phyloP scores from a whole-genome alignment of 495 filamentous ascomycete species.

The Platismatia glauca region DNA sequence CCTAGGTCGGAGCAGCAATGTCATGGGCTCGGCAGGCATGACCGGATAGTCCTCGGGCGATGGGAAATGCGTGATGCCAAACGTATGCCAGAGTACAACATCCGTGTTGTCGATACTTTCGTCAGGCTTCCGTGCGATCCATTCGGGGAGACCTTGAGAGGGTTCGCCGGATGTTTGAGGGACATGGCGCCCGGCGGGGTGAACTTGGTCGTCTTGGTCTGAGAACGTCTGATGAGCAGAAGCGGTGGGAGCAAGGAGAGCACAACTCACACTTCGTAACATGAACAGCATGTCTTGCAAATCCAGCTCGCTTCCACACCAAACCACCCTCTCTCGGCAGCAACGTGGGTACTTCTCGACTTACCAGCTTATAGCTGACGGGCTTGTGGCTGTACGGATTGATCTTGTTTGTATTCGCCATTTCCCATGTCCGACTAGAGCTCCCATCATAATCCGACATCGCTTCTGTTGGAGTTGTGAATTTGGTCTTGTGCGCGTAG shows the following conservation, averaged over 20 bases:
- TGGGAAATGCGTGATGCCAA: conserved; percentile 88
- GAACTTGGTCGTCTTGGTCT: conserved; percentile 80
- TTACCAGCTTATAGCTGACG: conserved; percentile 85
- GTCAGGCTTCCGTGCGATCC: conserved; percentile 61
- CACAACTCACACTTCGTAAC: conserved; percentile 73
- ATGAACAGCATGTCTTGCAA: conserved; percentile 83
- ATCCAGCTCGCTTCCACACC: conserved; percentile 91
- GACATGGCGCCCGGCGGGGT: conserved; percentile 88
- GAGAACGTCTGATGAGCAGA: conserved; percentile 2
- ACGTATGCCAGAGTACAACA: conserved; percentile 93
- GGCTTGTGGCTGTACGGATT: conserved; percentile 83
- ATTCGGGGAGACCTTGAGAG: conserved; percentile 66
- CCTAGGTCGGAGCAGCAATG: conserved; percentile 68
- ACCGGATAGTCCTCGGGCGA: conserved; percentile 89
- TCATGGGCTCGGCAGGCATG: conserved; percentile 92
- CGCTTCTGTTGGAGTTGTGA: conserved; percentile 59
- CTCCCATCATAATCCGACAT: conserved; percentile 74
- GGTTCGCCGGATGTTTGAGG: conserved; percentile 87
- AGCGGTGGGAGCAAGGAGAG: neutral
- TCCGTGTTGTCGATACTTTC: conserved; percentile 77
- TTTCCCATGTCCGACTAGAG: conserved; percentile 83
- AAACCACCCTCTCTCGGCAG: conserved; percentile 77
- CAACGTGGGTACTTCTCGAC: conserved; percentile 67
- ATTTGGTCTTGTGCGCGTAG: conserved; percentile 79
- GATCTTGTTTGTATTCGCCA: conserved; percentile 72